These are phyloP conservation scores for Phyllachora maydis DNA, from an alignment of 2,329 filamentous ascomycete genomes.

Conservation along the genomic window DNA sequence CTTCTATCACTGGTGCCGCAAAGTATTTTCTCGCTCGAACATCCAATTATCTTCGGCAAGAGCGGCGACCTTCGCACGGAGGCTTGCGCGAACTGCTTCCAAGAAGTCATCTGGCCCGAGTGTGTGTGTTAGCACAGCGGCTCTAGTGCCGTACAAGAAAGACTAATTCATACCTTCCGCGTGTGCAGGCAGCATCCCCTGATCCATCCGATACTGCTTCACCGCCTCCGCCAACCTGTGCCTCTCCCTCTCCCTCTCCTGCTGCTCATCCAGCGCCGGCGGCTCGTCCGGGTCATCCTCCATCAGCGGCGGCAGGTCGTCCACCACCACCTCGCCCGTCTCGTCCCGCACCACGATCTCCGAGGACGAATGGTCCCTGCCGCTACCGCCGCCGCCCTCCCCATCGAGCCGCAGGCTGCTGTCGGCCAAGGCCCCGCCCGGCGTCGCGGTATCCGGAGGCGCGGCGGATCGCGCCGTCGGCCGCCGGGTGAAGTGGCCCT, in stretches of 20 bases:
- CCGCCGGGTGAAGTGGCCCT: slow-evolving; percentile 33
- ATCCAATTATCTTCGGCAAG: slow-evolving; percentile 80
- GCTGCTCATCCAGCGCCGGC: slow-evolving; percentile 32
- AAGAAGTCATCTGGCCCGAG: slow-evolving; percentile 35
- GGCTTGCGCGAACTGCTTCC: slow-evolving; percentile 45
- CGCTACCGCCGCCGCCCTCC: no score
- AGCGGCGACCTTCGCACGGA: slow-evolving; percentile 51
- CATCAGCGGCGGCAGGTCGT: slow-evolving; percentile 29
- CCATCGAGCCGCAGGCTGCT: slow-evolving; percentile 25
- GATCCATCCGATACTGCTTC: slow-evolving; percentile 35
- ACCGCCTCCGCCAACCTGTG: slow-evolving; percentile 40
- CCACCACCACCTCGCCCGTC: slow-evolving; percentile 41
- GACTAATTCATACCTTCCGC: slow-evolving; percentile 45
- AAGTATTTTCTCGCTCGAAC: slow-evolving; percentile 50
- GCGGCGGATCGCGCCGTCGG: slow-evolving; percentile 22
- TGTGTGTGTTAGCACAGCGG: slow-evolving; percentile 4
- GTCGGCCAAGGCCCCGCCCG: no score
- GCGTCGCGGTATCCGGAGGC: slow-evolving; percentile 25
- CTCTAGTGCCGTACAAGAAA: no score
- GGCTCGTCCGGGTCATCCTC: slow-evolving; percentile 34
- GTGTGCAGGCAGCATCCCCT: slow-evolving; percentile 34
- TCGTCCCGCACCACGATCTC: slow-evolving; percentile 43
- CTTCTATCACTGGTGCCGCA: slow-evolving; percentile 13
- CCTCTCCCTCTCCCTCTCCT: slow-evolving; percentile 36
- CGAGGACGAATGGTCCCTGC: slow-evolving; percentile 16